Conservation (phyloP, 305 asterid genomes). For the Withania somnifera region DNA sequence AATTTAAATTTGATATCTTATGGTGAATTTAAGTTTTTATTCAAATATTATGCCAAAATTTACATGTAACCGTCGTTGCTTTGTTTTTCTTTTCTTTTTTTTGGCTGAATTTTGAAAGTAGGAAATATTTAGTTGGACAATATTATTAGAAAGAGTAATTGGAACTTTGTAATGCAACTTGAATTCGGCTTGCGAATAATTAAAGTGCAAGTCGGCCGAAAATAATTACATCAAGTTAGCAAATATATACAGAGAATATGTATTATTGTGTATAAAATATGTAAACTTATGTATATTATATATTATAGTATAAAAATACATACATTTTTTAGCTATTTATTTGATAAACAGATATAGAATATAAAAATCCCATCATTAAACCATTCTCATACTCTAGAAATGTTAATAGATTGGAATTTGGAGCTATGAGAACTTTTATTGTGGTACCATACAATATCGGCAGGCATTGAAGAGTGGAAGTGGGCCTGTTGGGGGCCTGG, state of each 20-base stretch:
- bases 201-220: background rate
- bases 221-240: background rate
- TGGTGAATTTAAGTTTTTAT: too few relatives aligned
- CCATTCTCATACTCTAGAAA: too few relatives aligned
- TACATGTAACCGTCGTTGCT: too few relatives aligned
- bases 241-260: background rate
- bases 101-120: background rate
- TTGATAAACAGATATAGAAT: too few relatives aligned
- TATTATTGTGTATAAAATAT: background rate
- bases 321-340: too few relatives aligned
- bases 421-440: background rate
- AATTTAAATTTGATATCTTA: too few relatives aligned
- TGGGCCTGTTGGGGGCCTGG: background rate
- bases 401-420: background rate
- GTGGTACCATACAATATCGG: background rate
- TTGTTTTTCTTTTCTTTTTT: background rate
- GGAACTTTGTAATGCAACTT: background rate
- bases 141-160: background rate
- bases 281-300: too few relatives aligned
- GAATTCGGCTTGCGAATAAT: background rate
- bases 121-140: background rate
- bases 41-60: background rate
- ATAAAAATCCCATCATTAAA: too few relatives aligned
- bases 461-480: background rate
- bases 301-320: too few relatives aligned